phyloP scores from a whole-genome alignment of 257 asterid genomes.

The Solanum tacnaense region DNA sequence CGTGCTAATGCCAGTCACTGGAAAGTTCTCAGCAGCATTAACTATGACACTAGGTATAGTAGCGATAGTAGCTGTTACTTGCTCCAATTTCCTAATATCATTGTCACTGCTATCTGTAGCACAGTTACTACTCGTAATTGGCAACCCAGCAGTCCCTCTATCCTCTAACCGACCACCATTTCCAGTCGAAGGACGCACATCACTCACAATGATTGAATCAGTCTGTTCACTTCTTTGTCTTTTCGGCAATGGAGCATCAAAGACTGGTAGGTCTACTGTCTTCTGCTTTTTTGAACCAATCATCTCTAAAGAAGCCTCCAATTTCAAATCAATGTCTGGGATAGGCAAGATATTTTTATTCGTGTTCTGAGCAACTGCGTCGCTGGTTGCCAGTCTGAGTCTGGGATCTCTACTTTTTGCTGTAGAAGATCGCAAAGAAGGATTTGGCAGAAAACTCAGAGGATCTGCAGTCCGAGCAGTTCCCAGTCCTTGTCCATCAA shows the following conservation, averaged over 20 bases:
- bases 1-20: slow-evolving; percentile 21
- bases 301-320: slow-evolving; percentile 29
- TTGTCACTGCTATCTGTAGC: background rate
- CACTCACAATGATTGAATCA: slow-evolving; percentile 3
- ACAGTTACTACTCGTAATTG: slow-evolving; percentile 8
- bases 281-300: slow-evolving; percentile 47
- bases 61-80: slow-evolving; percentile 8
- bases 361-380: slow-evolving; percentile 18
- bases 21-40: slow-evolving; percentile 17
- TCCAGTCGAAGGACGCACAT: slow-evolving; percentile 18
- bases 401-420: slow-evolving; percentile 89
- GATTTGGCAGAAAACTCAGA: slow-evolving; percentile 24
- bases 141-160: slow-evolving; percentile 27
- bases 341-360: slow-evolving; percentile 14
- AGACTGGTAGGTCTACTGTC: slow-evolving; percentile 32
- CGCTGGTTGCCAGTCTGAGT: slow-evolving; percentile 61
- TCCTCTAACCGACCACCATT: slow-evolving; percentile 44
- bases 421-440: slow-evolving; percentile 32
- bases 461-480: slow-evolving; percentile 21
- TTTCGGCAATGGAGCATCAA: slow-evolving; percentile 56
- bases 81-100: slow-evolving; percentile 20
- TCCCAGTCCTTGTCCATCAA: slow-evolving; percentile 26
- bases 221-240: slow-evolving; percentile 48
- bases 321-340: slow-evolving; percentile 30
- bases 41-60: slow-evolving; percentile 16